Evolutionary conservation across 148 eudicot species (phyloP).

Genomic region (Selenicereus undatus): DNA sequence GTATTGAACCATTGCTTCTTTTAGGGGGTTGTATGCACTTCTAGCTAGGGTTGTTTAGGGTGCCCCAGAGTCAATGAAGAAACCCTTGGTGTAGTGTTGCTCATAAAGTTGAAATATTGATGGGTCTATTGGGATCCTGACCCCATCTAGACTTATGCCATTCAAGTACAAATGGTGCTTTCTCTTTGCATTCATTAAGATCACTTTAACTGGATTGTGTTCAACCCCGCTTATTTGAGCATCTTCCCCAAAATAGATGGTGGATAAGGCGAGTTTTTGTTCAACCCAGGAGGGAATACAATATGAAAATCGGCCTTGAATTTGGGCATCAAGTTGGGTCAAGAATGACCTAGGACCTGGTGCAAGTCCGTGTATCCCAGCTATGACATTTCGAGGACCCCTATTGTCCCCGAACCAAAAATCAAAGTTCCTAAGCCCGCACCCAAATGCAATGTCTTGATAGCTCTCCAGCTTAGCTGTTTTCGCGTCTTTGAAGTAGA

Average conservation of each 20-base stretch:
- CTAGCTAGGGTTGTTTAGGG: slow-evolving; percentile 13
- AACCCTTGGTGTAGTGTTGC: background rate
- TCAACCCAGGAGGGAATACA: slow-evolving; percentile 4
- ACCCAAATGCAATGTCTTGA: slow-evolving; percentile 4
- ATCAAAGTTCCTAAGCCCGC: background rate
- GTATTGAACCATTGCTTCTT: background rate
- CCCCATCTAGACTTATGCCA: slow-evolving; percentile 10
- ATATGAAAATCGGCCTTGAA: slow-evolving; percentile 16
- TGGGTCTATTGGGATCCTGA: slow-evolving; percentile 5
- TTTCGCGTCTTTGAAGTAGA: background rate
- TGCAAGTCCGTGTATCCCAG: slow-evolving; percentile 12
- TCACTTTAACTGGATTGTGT: background rate
- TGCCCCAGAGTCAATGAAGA: slow-evolving; percentile 21
- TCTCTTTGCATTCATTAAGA: background rate
- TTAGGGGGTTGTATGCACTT: background rate
- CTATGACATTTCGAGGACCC: background rate
- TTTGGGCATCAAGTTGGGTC: slow-evolving; percentile 1
- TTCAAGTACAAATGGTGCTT: slow-evolving; percentile 15
- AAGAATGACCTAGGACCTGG: slow-evolving; percentile 8
- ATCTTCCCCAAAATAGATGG: slow-evolving; percentile 11
- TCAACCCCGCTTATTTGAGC: too few species aligned
- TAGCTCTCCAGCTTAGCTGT: background rate
- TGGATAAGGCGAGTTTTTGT: background rate
- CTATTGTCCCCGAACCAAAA: background rate
- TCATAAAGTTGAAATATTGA: slow-evolving; percentile 14